Base-by-base conservation (phyloP, 495 filamentous ascomycete species). In the Penicillium samsonianum region DNA sequence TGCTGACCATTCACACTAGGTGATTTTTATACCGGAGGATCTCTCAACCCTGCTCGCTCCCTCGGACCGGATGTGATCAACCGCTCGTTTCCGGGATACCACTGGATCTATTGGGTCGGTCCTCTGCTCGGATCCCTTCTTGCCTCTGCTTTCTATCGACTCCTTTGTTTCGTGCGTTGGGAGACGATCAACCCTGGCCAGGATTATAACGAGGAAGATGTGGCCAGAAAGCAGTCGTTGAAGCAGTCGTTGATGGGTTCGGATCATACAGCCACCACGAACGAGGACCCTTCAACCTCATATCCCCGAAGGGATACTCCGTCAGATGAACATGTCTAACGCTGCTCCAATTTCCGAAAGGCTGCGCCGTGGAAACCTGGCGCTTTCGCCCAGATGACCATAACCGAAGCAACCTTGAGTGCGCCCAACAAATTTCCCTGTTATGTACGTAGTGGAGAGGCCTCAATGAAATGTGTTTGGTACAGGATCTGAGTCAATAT, bases 141-240 rank as follows among this genome's bases (percentile, higher is more conserved):
- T 2, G 89, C 90, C 0, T 83, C 78, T 0, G 83, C 75, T 4
- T 87, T 92, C 65, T 92, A 89, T 64, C 75, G 76, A 31, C 65
- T 90, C 50, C 78, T 91, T 53, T 84, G 88, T 61, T 62, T 76
- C 2, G 77, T 93, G 41, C 82, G 87, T 61, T 95, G 90, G 69
- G 83, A 91, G 70, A 85, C 83, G 14, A 88, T 85, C 57, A 96
- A 95, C 59, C 88, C 88, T 3, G 88, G 84, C 2, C 87, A 90
- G 69, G 90, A 92, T 56, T 74, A 59, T 28, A 72, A 76, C 20
- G 70, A 76, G 72, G 73, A 76, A 41, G 60, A 30, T 16, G 68
- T 60, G 53, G 59, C 53, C 1, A 41, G 59, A 11, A 62, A 64
- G 44, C 38, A 47, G 25, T 59, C 61, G 0, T 41, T 35, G 25